Percentiles rank a stretch among this genome's conserved stretches.
phyloP scores from a whole-genome alignment of 2,329 filamentous ascomycete genomes.

The Fusarium beomiforme region DNA sequence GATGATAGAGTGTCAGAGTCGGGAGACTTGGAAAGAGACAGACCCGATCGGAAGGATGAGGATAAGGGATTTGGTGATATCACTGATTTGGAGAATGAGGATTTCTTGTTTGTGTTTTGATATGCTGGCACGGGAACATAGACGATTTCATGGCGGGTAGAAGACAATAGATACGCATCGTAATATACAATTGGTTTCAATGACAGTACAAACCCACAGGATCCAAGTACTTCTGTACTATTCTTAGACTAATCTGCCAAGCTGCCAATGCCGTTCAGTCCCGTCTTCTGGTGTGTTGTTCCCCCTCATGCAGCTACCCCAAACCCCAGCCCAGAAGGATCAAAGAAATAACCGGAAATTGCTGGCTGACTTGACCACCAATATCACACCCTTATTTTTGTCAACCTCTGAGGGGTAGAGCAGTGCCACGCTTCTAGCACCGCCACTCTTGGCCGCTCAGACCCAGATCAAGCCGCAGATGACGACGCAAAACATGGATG shows the following conservation, averaged over 20 bases:
- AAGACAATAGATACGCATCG: not conserved
- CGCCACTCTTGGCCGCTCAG: slow-evolving; percentile 30
- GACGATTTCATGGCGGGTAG: not conserved
- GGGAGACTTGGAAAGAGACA: slow-evolving; percentile 18
- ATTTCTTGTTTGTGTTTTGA: slow-evolving; percentile 68
- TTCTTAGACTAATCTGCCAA: not conserved
- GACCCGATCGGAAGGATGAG: slow-evolving; percentile 6
- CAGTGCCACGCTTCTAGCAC: slow-evolving; percentile 33
- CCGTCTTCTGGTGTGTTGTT: not conserved
- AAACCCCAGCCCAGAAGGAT: not conserved
- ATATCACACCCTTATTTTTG: not conserved
- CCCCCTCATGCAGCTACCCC: slow-evolving; percentile 1
- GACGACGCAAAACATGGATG: slow-evolving; percentile 33
- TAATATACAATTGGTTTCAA: not conserved
- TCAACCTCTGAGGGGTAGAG: accelerated
- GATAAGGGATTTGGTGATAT: slow-evolving; percentile 56
- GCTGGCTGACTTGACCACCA: too few species aligned
- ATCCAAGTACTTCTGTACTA: not conserved
- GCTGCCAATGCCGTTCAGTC: slow-evolving; percentile 9
- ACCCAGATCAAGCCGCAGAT: slow-evolving; percentile 32
- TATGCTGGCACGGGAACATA: not conserved
- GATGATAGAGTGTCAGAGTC: slow-evolving; percentile 10
- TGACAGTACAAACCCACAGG: accelerated
- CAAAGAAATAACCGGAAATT: not conserved
- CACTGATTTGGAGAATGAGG: slow-evolving; percentile 70